phyloP scores from a whole-genome alignment of 2,329 filamentous ascomycete genomes.

The Fusarium pseudograminearum region DNA sequence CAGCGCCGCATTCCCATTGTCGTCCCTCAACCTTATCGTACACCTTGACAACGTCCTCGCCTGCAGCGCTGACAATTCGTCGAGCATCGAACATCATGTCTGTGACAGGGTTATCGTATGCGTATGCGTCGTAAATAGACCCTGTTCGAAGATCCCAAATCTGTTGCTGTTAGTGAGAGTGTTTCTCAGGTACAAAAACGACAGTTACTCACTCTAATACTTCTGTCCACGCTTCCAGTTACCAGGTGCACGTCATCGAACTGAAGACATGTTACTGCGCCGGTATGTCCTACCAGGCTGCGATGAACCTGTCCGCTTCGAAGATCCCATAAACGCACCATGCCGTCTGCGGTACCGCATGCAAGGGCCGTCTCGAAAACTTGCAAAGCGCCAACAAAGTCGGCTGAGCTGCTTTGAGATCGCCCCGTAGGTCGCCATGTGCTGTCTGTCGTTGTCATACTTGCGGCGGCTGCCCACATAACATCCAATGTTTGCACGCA shows the following conservation, averaged over 20 bases:
- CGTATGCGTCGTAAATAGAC: conserved; percentile 94
- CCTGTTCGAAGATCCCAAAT: conserved; percentile 99
- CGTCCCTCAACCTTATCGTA: conserved; percentile 97
- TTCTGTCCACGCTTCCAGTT: conserved; percentile 91
- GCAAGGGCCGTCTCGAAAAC: conserved; percentile 96
- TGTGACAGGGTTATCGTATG: conserved; percentile 90
- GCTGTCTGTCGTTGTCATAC: conserved; percentile 70
- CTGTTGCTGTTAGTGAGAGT: conserved; percentile 61
- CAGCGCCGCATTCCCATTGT: conserved; percentile 96
- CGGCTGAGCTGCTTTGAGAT: conserved; percentile 72
- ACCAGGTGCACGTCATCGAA: conserved; percentile 97
- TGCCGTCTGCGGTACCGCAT: conserved; percentile 95
- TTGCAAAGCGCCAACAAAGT: conserved; percentile 94
- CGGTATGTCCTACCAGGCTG: conserved; percentile 94
- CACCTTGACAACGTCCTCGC: conserved; percentile 94
- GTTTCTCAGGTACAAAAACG: not conserved
- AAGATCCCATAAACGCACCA: conserved; percentile 97
- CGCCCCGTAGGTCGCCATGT: conserved; percentile 81
- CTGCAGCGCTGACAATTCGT: conserved; percentile 88
- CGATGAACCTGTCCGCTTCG: conserved; percentile 97
- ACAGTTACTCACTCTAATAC: conserved; percentile 82
- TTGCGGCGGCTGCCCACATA: conserved; percentile 92
- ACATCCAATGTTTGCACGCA: conserved; percentile 98
- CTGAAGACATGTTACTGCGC: conserved; percentile 91
- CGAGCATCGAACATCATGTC: conserved; percentile 97